Conservation (phyloP, 805 yeast species). For the Spathaspora gorwiae region DNA sequence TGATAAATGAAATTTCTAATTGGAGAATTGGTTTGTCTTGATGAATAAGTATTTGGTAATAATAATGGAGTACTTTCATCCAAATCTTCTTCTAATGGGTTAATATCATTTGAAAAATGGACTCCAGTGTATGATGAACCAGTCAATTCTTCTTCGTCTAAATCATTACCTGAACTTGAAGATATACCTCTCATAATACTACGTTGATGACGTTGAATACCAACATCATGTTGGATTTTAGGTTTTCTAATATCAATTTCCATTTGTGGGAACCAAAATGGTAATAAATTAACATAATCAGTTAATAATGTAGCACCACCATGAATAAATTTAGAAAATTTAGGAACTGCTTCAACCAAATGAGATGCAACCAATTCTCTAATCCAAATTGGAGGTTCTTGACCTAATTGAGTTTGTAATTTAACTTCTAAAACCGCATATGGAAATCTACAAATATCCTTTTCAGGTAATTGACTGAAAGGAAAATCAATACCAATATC, state of each 20-base stretch:
- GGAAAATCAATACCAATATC: conserved; percentile 99
- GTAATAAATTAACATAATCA: conserved; percentile 76
- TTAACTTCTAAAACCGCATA: conserved; percentile 97
- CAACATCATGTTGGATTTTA: conserved; percentile 51
- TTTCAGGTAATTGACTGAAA: conserved; percentile 75
- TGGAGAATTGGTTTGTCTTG: conserved; percentile 24
- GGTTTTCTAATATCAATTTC: conserved; percentile 92
- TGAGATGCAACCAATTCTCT: conserved; percentile 87
- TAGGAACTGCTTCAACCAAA: conserved; percentile 96
- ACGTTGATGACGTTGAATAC: conserved; percentile 48
- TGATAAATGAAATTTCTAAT: conserved; percentile 27
- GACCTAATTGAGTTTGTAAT: conserved; percentile 95
- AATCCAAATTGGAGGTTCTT: conserved; percentile 98
- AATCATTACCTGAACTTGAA: conserved; percentile 48
- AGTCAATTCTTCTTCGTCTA: conserved; percentile 65
- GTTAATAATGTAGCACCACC: conserved; percentile 93
- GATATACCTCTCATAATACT: conserved; percentile 15
- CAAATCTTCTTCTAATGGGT: conserved; percentile 49
- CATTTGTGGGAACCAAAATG: conserved; percentile 99
- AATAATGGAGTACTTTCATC: conserved; percentile 42
- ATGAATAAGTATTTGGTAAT: conserved; percentile 31
- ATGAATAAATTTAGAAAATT: conserved; percentile 94
- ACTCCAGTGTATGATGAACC: conserved; percentile 30
- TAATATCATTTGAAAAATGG: conserved; percentile 41
- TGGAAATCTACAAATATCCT: conserved; percentile 89